Evolutionary conservation across 176 grass and related monocot species (phyloP).

Genomic region (Canna indica): DNA sequence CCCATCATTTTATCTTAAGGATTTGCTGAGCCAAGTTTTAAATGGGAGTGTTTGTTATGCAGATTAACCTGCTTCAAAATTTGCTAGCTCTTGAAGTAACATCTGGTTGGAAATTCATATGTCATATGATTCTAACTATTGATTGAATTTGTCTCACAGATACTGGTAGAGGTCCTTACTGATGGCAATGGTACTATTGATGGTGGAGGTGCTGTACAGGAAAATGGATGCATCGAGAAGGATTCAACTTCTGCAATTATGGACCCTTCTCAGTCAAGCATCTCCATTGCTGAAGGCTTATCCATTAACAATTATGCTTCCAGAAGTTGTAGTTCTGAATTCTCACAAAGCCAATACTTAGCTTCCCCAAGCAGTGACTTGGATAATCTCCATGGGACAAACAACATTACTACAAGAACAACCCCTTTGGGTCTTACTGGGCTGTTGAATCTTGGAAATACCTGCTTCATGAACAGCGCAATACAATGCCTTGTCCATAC

Average conservation of each 20-base stretch:
- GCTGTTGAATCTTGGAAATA: conserved; percentile 91
- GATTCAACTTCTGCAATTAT: conserved; percentile 51
- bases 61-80: not conserved
- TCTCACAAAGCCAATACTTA: conserved; percentile 39
- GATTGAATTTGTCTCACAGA: conserved; percentile 38
- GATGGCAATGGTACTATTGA: conserved; percentile 57
- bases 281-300: conserved; percentile 49
- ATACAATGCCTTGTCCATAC: conserved; percentile 98
- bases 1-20: not conserved
- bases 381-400: conserved; percentile 48
- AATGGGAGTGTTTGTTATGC: not conserved
- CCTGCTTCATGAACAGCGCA: conserved; percentile 99
- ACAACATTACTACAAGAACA: conserved; percentile 48
- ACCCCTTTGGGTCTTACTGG: conserved; percentile 71
- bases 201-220: conserved; percentile 56
- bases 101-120: not conserved
- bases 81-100: not conserved
- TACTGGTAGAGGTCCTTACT: conserved; percentile 65
- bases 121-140: conserved; percentile 23
- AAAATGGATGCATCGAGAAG: conserved; percentile 52
- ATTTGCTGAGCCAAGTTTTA: not conserved
- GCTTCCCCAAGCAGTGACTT: conserved; percentile 47
- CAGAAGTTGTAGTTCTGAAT: conserved; percentile 45
- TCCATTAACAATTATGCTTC: conserved; percentile 54
- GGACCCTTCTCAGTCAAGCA: conserved; percentile 52